Base-by-base conservation (phyloP, 176 grass and related monocot genomes). In the Avena insularis region DNA sequence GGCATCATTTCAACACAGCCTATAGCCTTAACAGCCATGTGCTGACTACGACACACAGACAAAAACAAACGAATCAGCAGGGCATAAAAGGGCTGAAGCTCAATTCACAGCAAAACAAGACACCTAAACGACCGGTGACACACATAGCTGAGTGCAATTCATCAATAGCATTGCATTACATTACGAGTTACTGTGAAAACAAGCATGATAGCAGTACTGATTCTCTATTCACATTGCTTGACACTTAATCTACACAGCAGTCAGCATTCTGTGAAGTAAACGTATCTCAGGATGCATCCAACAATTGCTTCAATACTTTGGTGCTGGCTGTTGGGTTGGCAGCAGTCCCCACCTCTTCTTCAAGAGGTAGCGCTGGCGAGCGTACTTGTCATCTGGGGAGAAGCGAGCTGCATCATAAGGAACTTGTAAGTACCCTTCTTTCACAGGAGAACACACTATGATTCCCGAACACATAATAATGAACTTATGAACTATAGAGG, bases 321-420 rank as follows among this genome's bases (percentile, higher is more conserved):
- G 82, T 38, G 92, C 84, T 64, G 88, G 74, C 78, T 95, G 62
- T 70, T 98, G 96, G 23, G 93, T 95, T 60, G 96, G 96, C 79
- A 95, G 90, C 85, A 98, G 75, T 21, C 92, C 93, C 86, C 95
- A 98, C 75, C 93, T 91, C 84, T 92, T 98, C 88, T 98, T 98
- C 81, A 98, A 81, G 21, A 95, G 82, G 85, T 88, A 91, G 35
- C 92, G 90, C 84, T 98, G 93, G 33, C 92, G 91, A 5, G 93
- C 84, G 20, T 92, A 95, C 77, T 92, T 93, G 79, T 98, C 96
- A 68, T 95, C 96, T 8, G 93, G 93, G 49, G 96, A 98, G 86
- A 95, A 98, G 56, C 92, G 93, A 91, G 96, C 96, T 98, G 90
- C 79, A 91, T 27, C 75, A 79, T 29, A 89, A 58, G 49, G 5